Conservation (phyloP, 2,329 filamentous ascomycete species). For the Sporothrix humicola region DNA sequence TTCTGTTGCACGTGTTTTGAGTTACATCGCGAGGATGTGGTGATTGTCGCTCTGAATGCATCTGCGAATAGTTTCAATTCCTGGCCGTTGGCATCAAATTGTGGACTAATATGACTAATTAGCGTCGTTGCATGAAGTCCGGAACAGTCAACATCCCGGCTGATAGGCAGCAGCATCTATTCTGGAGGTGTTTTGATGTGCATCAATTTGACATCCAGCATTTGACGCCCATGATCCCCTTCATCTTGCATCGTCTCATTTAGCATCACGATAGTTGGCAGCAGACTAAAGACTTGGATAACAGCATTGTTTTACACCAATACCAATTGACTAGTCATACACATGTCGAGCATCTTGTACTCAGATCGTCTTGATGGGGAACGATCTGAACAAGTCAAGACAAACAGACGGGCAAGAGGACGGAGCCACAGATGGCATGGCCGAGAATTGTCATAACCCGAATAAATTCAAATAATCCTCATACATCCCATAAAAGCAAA, state of each 20-base stretch:
- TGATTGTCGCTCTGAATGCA: no score
- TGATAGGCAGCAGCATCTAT: no score
- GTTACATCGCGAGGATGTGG: no score
- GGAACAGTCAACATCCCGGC: no score
- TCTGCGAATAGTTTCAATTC: no score
- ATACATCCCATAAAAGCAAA: constrained; percentile 38
- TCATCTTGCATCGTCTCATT: background rate
- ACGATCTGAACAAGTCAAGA: background rate
- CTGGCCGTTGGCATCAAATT: no score
- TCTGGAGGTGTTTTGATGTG: no score
- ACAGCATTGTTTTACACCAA: constrained; percentile 15
- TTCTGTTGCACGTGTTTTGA: no score
- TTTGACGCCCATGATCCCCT: no score
- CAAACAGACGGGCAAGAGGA: constrained; percentile 16
- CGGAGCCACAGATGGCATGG: constrained; percentile 12
- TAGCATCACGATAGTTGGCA: background rate
- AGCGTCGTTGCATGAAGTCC: no score
- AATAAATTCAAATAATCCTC: constrained; percentile 36
- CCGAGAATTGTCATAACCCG: constrained; percentile 34
- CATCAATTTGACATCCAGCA: no score
- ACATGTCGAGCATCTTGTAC: constrained; percentile 14
- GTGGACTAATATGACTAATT: no score
- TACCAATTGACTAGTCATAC: constrained; percentile 31
- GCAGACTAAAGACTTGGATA: background rate
- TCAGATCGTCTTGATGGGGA: background rate